Base-by-base conservation (phyloP, 1,284 basidiomycete genomes). In the Malassezia pachydermatis region DNA sequence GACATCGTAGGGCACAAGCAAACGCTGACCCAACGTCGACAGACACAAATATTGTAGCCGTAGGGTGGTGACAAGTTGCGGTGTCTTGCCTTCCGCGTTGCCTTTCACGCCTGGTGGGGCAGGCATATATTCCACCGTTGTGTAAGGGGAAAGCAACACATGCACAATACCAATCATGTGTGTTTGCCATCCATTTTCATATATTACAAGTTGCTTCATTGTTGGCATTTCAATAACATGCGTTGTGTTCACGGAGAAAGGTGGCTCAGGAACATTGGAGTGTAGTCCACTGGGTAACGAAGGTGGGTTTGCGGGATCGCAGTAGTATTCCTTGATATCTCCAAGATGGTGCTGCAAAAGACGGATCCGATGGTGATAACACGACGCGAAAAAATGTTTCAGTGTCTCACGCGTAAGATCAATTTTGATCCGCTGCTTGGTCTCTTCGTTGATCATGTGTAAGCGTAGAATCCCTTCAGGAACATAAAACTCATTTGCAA, bases 121-220 rank as follows among this genome's bases (percentile, higher is more conserved):
- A 4, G 52, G 32, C 4, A 33, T 43, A 22, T 37, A 22, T 16
- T 48, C 35, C 14, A 51, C 45, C 13, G 29, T 33, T 1, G 54
- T 41, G 24, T 40, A 42, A 3, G 56, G 44, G 8, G 48, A 20
- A 5, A 58, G 35, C 3, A 42, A 32, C 0, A 29, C 54, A 1
- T 54, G 48, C 2, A 53, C 19, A 25, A 40, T 42, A 17, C 54
- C 54, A 6, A 46, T 22, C 14, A 39, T 36, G 16, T 56, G 53
- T 6, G 38, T 36, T 25, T 48, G 54, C 56, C 56, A 58, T n/a
- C 56, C 54, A 29, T 49, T 57, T 22, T 33, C 41, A 20, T 51
- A 56, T 0, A 42, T 22, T 8, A 37, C 25, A n/a, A 41, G 17
- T 33, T 48, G 47, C 29, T 39, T 27, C 39, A 52, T 37, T 10